Percentiles rank a stretch among this genome's conserved stretches.
Conservation (phyloP, 176 grass and related monocot genomes). For the Oryza officinalis region DNA sequence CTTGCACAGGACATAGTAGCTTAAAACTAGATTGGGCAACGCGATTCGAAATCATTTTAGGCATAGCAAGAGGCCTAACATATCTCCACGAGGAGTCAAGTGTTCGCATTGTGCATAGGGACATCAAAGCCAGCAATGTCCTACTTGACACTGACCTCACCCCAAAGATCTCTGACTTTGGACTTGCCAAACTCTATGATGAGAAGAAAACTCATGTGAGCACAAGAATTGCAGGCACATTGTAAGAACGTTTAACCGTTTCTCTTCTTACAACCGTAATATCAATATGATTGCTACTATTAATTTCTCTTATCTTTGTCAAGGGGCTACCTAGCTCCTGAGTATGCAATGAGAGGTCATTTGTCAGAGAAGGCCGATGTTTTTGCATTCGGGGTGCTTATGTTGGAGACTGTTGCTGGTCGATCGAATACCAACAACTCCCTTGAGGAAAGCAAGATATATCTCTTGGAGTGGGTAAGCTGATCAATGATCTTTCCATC, state of each 20-base stretch:
- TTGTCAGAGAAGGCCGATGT: conserved; percentile 65
- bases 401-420: conserved; percentile 50
- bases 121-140: conserved; percentile 74
- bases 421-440: conserved; percentile 40
- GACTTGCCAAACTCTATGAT: conserved; percentile 65
- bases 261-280: not conserved
- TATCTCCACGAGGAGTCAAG: conserved; percentile 74
- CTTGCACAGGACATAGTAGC: conserved; percentile 24
- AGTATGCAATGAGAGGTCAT: conserved; percentile 73
- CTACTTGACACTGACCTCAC: conserved; percentile 52
- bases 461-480: conserved; percentile 65
- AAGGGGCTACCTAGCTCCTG: conserved; percentile 68
- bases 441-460: conserved; percentile 39
- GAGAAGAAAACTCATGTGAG: conserved; percentile 54
- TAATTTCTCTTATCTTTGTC: not conserved
- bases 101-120: conserved; percentile 68
- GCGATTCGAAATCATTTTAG: conserved; percentile 61
- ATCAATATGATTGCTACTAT: not conserved
- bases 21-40: conserved; percentile 56
- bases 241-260: conserved; percentile 40
- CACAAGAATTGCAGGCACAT: conserved; percentile 57
- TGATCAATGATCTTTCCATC: not conserved
- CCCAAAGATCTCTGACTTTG: conserved; percentile 77
- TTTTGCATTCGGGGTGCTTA: conserved; percentile 60
- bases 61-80: conserved; percentile 53